Evolutionary conservation across 495 filamentous ascomycete species (phyloP), one percentile per base, ranked within the genome.

Genomic region (Talaromyces borbonicus): DNA sequence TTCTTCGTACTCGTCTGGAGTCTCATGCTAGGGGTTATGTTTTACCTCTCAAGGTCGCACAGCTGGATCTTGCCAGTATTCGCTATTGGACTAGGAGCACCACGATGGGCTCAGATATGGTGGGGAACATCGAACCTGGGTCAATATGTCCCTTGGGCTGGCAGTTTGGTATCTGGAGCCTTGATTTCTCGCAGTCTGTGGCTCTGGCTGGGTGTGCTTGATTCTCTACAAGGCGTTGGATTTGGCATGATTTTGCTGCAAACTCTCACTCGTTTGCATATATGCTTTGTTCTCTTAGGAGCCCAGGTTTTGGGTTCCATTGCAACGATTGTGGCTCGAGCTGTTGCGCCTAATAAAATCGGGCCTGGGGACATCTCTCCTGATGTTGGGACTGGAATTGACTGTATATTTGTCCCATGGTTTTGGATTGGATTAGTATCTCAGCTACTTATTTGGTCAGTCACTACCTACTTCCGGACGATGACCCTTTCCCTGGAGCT

Each of bases 391-490:
- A 62, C 55, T 20, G 67, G 66, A 4, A 51, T 55, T 6, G 51
- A 66, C 12, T 73, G 78, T 3, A 46, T 84, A 20, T 68, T 60
- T 1, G 74, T 77, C 45, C 66, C 72, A 19, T 77, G 69, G 63
- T 87, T 87, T 55, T 88, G 82, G 81, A 60, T 84, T 49, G 76
- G 72, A 20, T 51, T 86, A 5, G 35, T 73, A 2, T 67, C 75
- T 42, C 84, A 88, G 57, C 50, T 81, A 39, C 58, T 73, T 18
- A 77, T 87, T 46, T 83, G 79, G 68, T 70, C 52, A 57, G 64
- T 56, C n/a, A 36, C n/a, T 30, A 4, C 23, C 18, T 5, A 8
- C 0, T 25, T 1, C 12, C 9, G 5, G 6, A 6, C 14, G 7
- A 29, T 26, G 18, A 30, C n/a, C n/a, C n/a, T n/a, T n/a, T n/a